Evolutionary conservation across 768 basidiomycete species (phyloP).

Genomic region (Russula griseocarnosa): DNA sequence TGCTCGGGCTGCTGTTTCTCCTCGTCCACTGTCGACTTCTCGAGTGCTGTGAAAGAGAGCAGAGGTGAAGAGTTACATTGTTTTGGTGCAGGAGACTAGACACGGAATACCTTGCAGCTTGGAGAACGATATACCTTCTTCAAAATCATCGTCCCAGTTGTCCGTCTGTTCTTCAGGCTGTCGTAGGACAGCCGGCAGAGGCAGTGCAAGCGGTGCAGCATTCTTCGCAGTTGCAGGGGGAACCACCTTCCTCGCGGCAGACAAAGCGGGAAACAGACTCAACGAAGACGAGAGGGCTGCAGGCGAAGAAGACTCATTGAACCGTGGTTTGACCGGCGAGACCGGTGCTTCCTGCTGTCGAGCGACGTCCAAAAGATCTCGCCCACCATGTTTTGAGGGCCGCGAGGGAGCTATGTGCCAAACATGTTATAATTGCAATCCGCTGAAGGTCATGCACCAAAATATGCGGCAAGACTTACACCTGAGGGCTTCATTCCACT

Average conservation of each 20-base stretch:
- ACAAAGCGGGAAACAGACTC: slow-evolving; percentile 18
- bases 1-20: slow-evolving; percentile 22
- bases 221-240: slow-evolving; percentile 26
- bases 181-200: slow-evolving; percentile 61
- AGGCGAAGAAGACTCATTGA: slow-evolving; percentile 14
- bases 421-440: not conserved
- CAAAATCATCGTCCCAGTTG: slow-evolving; percentile 99
- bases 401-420: slow-evolving; percentile 58
- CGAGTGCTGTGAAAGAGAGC: slow-evolving; percentile 49
- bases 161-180: slow-evolving; percentile 84
- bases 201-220: slow-evolving; percentile 38
- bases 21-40: slow-evolving; percentile 56
- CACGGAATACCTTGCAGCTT: slow-evolving; percentile 63
- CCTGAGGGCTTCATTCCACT: slow-evolving; percentile 97
- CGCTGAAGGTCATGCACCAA: slow-evolving; percentile 16
- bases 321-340: slow-evolving; percentile 27
- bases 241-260: slow-evolving; percentile 24
- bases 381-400: slow-evolving; percentile 53
- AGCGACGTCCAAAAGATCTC: slow-evolving; percentile 40
- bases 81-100: not conserved
- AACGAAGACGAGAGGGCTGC: slow-evolving; percentile 22
- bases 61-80: slow-evolving; percentile 30
- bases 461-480: slow-evolving; percentile 45
- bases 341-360: slow-evolving; percentile 49
- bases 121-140: slow-evolving; percentile 83